These are phyloP conservation scores for Solanum tarijense DNA, from an alignment of 257 asterid genomes.

Conservation along the genomic window DNA sequence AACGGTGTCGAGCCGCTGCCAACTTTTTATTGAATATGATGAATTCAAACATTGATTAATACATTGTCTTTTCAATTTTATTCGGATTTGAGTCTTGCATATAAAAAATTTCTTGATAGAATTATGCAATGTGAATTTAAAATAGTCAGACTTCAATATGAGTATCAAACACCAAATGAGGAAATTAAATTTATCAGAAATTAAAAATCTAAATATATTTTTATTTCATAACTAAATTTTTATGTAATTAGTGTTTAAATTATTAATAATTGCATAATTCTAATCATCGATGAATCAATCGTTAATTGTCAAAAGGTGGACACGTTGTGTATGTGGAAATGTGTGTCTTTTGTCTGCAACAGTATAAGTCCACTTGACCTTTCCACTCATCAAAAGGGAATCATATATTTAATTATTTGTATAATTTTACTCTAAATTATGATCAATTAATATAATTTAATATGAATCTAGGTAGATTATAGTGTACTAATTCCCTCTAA, in stretches of 20 bases:
- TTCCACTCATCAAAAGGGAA: not conserved
- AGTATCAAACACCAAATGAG: no score
- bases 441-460: not conserved
- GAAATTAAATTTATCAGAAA: no score
- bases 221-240: not conserved
- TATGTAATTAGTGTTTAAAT: not conserved
- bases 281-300: not conserved
- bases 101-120: accelerated
- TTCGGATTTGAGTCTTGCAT: accelerated
- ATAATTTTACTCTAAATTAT: not conserved
- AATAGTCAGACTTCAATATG: accelerated
- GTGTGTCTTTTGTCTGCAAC: not conserved
- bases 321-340: not conserved
- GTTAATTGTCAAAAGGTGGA: not conserved
- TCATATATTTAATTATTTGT: not conserved
- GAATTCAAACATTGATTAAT: not conserved
- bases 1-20: not conserved
- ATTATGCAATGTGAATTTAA: accelerated
- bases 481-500: not conserved
- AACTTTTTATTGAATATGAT: not conserved
- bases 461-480: not conserved
- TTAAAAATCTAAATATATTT: not conserved
- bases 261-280: not conserved
- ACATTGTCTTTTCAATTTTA: no score
- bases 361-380: not conserved